Base-by-base conservation (phyloP, 2,329 filamentous ascomycete species). In the Talaromyces islandicus region DNA sequence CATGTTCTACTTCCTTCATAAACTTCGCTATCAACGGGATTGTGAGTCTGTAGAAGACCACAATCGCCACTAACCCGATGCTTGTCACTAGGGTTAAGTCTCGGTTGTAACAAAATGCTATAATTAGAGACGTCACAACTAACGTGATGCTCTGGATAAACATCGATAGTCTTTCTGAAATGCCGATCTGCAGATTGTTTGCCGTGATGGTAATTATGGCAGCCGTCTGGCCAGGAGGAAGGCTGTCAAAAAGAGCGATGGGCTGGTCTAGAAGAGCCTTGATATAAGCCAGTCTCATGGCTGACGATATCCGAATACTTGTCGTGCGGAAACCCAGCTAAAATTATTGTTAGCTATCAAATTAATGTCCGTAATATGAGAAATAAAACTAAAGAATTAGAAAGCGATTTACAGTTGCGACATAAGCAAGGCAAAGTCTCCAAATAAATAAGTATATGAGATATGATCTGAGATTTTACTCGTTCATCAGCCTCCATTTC, bases 121-220 rank as follows among this genome's bases (percentile, higher is more conserved):
- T 77, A 14, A 77, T 72, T 14, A 82, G 73, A 59, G 80, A 79
- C 0, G 80, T 69, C 6, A 79, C 63, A 7, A 81, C 66, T 1
- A 78, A 66, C 2, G 78, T 69, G 3, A 77, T 57, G 1, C 71
- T 75, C 56, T 79, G 74, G 32, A 81, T 70, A 1, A 81, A 69
- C 2, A 69, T 71, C 1, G 74, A 74, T 5, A 85, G 69, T 57
- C 80, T 79, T 63, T 84, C 81, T 0, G 81, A 83, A 14, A 84
- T 78, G n/a, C 80, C 81, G 24, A 81, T 72, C 59, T 84, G 82
- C 12, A 84, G 75, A 0, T 78, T 78, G 63, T 83, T 84, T 35
- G 81, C 77, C 0, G 79, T 78, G 0, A 77, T 77, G 0, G 81
- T 84, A 64, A 85, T 82, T 1, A 80, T 77, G 43, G 78, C 79